Evolutionary conservation across 1,139 yeast species (phyloP).

Genomic region (Yamadazyma triangularis): DNA sequence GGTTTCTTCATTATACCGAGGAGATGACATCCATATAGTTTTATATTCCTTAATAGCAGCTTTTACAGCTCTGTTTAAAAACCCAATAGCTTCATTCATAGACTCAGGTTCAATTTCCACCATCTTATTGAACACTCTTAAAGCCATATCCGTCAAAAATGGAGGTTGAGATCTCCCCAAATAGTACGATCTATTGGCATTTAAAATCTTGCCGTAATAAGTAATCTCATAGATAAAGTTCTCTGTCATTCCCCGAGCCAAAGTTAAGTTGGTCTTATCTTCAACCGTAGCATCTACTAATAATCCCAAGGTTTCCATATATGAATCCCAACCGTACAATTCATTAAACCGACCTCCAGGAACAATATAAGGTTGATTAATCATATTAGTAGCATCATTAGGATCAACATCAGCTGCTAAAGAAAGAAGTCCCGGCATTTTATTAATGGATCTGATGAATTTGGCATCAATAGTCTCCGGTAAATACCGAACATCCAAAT

Average conservation of each 20-base stretch:
- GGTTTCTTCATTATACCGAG: conserved; percentile 70
- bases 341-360: conserved; percentile 98
- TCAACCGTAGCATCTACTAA: conserved; percentile 61
- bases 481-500: conserved; percentile 72
- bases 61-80: conserved; percentile 57
- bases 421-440: conserved; percentile 82
- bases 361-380: conserved; percentile 83
- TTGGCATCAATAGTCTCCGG: conserved; percentile 58
- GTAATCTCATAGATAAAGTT: conserved; percentile 88
- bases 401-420: conserved; percentile 60
- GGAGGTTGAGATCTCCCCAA: conserved; percentile 96
- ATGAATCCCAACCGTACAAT: conserved; percentile 97
- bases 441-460: conserved; percentile 73
- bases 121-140: conserved; percentile 62
- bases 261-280: conserved; percentile 28
- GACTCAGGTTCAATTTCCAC: conserved; percentile 36
- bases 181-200: conserved; percentile 92
- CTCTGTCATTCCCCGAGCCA: conserved; percentile 89
- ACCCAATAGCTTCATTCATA: conserved; percentile 42
- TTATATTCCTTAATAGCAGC: conserved; percentile 89
- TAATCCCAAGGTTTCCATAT: conserved; percentile 85
- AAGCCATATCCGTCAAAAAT: conserved; percentile 91
- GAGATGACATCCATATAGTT: conserved; percentile 72
- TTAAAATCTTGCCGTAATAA: conserved; percentile 87
- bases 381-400: conserved; percentile 46